These are phyloP conservation scores for Scedosporium boydii DNA, from an alignment of 2,329 filamentous ascomycete genomes.

Conservation along the genomic window DNA sequence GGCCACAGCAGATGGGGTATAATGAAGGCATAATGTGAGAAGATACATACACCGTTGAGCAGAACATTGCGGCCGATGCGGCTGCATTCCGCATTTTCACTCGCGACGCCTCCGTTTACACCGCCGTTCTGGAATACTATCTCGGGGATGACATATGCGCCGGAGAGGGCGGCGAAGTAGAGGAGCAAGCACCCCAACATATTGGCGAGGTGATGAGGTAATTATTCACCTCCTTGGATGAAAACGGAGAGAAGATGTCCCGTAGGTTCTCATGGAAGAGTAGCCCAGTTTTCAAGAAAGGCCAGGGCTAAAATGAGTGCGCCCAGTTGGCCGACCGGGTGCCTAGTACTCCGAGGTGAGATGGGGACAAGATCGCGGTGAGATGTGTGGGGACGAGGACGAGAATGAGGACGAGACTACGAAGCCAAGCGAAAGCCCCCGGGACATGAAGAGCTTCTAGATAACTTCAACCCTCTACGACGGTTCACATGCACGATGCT, in stretches of 20 bases:
- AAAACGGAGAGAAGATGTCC: neutral
- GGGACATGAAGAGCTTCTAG: no score
- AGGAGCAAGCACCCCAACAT: neutral
- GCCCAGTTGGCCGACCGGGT: no score
- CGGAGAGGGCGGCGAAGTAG: neutral
- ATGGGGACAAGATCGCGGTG: no score
- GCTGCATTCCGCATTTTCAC: slow-evolving; percentile 61
- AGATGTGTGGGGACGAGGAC: no score
- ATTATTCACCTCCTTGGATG: neutral
- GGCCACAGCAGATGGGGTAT: neutral
- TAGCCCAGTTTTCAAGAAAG: no score
- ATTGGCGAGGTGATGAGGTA: no score
- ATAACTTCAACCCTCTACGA: no score
- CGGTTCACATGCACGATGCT: neutral
- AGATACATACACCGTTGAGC: slow-evolving; percentile 32
- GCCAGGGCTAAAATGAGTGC: no score
- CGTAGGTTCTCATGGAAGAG: no score
- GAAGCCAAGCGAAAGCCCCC: no score
- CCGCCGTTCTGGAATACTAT: neutral
- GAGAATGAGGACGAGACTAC: no score
- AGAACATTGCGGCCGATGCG: slow-evolving; percentile 57
- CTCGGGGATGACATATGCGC: neutral
- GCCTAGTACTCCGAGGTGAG: no score
- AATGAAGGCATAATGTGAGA: neutral
- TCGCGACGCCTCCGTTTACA: slow-evolving; percentile 54